Evolutionary conservation across 768 basidiomycete genomes (phyloP), one percentile per base, ranked within the genome.

Genomic region (Mrakia frigida): DNA sequence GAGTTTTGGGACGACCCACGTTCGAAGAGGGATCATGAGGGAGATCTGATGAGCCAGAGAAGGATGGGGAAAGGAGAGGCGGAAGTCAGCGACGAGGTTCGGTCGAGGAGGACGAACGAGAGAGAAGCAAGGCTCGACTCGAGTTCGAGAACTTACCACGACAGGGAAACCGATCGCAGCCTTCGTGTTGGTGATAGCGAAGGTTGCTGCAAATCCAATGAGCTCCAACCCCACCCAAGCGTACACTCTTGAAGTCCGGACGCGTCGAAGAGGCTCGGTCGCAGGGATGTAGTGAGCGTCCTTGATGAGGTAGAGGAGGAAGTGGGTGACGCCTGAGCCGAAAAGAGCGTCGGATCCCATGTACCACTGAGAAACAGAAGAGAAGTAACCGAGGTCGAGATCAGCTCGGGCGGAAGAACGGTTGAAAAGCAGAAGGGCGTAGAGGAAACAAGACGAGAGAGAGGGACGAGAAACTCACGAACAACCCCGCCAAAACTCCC

Each of bases 161-260:
- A 96, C 86, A 0, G 94, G 93, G 82, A 97, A 97, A 0, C 90
- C 93, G 76, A 96, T 93, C 6, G 93, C 93, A 59, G 92, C 94
- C 90, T 81, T 88, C 0, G 93, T 95, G 81, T 97, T 94, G 0
- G 92, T 93, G 78, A 97, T 89, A 11, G 92, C 91, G 82, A 96
- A 93, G 0, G 94, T 94, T 3, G 89, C 89, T 0, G 90, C 93
- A 80, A 97, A 98, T 3, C 90, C 92, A 10, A 90, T 79, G 43
- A 96, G 87, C 82, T 97, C 92, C 50, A 95, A 85, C 23, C 84
- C 82, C 6, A 93, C 83, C 82, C 92, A 97, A 16, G 92, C 82
- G 39, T 90, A 74, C 68, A 96, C 88, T 39, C 91, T 86, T 0
- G 89, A 89, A 80, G 88, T 90, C 78, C 92, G 88, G 53, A 97